phyloP scores from a whole-genome alignment of 164 flowering plant genomes.

The Litsea cubeba region DNA sequence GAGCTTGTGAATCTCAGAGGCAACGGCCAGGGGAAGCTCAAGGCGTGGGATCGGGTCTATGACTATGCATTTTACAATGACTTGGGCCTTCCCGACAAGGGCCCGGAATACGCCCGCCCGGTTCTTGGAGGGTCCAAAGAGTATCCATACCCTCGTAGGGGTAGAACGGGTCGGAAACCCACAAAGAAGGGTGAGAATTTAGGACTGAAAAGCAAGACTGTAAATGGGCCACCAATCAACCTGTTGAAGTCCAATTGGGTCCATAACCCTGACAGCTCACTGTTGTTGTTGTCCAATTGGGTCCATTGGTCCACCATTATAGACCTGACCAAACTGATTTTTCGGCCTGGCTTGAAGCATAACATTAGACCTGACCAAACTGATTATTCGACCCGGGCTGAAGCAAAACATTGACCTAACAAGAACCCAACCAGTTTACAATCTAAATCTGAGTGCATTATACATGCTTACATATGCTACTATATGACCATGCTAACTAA shows the following conservation, averaged over 20 bases:
- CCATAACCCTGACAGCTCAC: too few species aligned
- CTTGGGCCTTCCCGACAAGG: constrained; percentile 64
- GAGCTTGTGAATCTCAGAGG: constrained; percentile 67
- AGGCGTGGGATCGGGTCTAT: constrained; percentile 86
- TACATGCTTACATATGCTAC: too few species aligned
- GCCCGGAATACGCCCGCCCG: constrained; percentile 44
- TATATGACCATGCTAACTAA: too few species aligned
- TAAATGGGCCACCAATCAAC: background rate
- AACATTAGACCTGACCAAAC: too few species aligned
- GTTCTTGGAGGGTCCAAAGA: constrained; percentile 64
- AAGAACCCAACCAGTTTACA: too few species aligned
- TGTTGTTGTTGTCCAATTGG: too few species aligned
- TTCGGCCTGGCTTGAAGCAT: too few species aligned
- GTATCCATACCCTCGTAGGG: constrained; percentile 80
- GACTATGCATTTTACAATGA: constrained; percentile 87
- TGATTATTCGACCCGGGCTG: too few species aligned
- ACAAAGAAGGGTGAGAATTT: constrained; percentile 43
- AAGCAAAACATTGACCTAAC: too few species aligned
- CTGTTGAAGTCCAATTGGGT: background rate
- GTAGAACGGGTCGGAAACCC: constrained; percentile 69
- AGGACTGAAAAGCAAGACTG: background rate
- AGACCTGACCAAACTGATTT: too few species aligned
- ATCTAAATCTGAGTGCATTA: too few species aligned
- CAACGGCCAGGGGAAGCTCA: constrained; percentile 49
- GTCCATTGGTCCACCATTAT: too few species aligned